Base-by-base conservation (phyloP, 2,329 filamentous ascomycete species). In the Fusarium pseudograminearum region DNA sequence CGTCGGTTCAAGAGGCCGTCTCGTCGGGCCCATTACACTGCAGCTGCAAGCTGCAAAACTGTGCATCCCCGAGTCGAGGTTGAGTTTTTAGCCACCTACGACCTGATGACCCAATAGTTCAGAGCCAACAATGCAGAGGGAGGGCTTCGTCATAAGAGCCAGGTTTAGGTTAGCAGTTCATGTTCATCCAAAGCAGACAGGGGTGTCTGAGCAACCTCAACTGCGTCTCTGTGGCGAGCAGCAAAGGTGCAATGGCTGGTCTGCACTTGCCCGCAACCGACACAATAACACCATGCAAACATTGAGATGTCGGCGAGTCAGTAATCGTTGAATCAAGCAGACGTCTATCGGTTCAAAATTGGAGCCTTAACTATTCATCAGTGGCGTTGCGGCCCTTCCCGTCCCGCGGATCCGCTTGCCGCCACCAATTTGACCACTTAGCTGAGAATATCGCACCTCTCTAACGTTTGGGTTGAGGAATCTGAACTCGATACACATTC, bases 331-430 rank as follows among this genome's bases (percentile, higher is more conserved):
- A 65, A 44, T 53, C 31, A 65, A 65, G 53, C 40, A 65, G 52
- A 60, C 14, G 31, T 51, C 53, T 4, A 26, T 34, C 36, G 26
- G 34, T 42, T 60, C 48, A 52, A 40, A 50, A 62, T 44, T 60
- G 69, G 41, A 58, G 61, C 50, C 58, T 41, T 46, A 7, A 14
- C 34, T 41, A 34, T 65, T 51, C 44, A 60, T 42, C 62, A 66
- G 70, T 71, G 72, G 72, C 72, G 69, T 61, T 61, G 54, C 70
- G 70, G 71, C 69, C 64, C 71, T 70, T 72, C 69, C 72, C 72
- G 71, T 61, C 65, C 71, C 69, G 70, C 38, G 70, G 57, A 69
- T 71, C 69, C 67, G 69, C 60, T 33, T 33, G 50, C 50, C 53
- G 70, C 72, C 63, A 69, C 68, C 55, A 59, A 53, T 59, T 58